phyloP scores from a whole-genome alignment of 2,329 filamentous ascomycete species.

The Penicillium sp. region DNA sequence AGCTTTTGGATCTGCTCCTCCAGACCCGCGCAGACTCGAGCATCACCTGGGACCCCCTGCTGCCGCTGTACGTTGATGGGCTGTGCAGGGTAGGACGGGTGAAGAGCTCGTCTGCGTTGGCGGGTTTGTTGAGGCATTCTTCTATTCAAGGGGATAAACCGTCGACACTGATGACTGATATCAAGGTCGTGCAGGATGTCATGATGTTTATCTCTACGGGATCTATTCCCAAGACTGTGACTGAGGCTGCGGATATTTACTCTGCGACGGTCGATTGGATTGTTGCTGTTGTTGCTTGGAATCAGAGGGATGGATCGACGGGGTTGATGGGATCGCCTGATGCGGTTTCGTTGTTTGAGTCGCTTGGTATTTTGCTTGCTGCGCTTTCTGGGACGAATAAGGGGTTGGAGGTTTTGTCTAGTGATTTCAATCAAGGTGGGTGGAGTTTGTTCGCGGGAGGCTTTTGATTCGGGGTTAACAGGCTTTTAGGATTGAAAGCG shows the following conservation, averaged over 20 bases:
- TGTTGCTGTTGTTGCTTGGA: conserved; percentile 38
- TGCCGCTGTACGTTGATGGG: conserved; percentile 44
- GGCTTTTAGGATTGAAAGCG: conserved; percentile 34
- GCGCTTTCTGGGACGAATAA: conserved; percentile 40
- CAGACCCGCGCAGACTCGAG: conserved; percentile 34
- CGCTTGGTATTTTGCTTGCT: conserved; percentile 43
- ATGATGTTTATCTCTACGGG: conserved; percentile 43
- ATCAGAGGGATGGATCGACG: conserved; percentile 25
- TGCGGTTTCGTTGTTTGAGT: conserved; percentile 44
- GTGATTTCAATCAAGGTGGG: conserved; percentile 37
- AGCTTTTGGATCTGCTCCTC: conserved; percentile 38
- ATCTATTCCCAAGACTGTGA: conserved; percentile 27
- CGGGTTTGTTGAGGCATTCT: conserved; percentile 36
- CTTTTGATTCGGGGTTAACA: conserved; percentile 7
- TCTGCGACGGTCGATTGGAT: conserved; percentile 41
- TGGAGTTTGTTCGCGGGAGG: too few species aligned
- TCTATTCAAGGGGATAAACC: conserved; percentile 30
- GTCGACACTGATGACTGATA: conserved; percentile 45
- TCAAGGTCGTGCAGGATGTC: conserved; percentile 43
- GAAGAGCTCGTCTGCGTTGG: conserved; percentile 37
- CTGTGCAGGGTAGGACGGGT: conserved; percentile 37
- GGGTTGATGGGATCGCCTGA: conserved; percentile 38
- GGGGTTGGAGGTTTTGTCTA: conserved; percentile 39
- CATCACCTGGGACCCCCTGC: conserved; percentile 44
- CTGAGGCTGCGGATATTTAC: conserved; percentile 36